Conservation (phyloP, 257 asterid species). For the Solanum pinnatisectum region DNA sequence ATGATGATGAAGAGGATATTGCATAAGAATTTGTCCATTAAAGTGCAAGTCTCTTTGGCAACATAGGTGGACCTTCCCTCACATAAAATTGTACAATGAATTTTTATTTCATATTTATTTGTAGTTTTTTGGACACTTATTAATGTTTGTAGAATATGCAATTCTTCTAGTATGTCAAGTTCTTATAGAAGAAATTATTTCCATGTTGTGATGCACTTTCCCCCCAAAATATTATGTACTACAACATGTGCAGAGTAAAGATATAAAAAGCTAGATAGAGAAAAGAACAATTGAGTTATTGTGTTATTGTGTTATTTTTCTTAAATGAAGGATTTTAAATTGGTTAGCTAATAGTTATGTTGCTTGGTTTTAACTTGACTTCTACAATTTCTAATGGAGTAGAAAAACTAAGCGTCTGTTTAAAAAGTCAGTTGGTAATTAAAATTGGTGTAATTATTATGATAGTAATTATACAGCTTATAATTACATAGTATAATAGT, state of each 20-base stretch:
- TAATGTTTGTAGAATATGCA: neutral
- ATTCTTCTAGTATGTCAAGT: neutral
- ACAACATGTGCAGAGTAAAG: neutral
- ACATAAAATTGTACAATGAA: neutral
- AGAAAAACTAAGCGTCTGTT: neutral
- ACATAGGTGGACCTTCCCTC: neutral
- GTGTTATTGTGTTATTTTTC: neutral
- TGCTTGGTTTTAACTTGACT: neutral
- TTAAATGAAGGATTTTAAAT: neutral
- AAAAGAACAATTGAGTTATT: neutral
- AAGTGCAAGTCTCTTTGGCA: neutral
- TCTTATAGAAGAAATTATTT: neutral
- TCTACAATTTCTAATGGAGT: neutral
- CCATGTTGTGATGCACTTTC: neutral
- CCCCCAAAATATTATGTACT: neutral
- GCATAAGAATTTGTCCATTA: neutral
- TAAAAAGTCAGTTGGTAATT: too few species aligned
- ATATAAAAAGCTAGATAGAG: neutral
- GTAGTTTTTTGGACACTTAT: neutral
- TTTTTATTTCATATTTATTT: neutral
- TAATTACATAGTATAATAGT: too few species aligned
- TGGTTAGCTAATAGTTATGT: neutral
- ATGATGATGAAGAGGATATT: neutral
- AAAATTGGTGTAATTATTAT: neutral
- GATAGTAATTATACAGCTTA: neutral